Evolutionary conservation across 2,329 filamentous ascomycete genomes (phyloP), one percentile per base, ranked within the genome.

Genomic region (Didymella pinodella): DNA sequence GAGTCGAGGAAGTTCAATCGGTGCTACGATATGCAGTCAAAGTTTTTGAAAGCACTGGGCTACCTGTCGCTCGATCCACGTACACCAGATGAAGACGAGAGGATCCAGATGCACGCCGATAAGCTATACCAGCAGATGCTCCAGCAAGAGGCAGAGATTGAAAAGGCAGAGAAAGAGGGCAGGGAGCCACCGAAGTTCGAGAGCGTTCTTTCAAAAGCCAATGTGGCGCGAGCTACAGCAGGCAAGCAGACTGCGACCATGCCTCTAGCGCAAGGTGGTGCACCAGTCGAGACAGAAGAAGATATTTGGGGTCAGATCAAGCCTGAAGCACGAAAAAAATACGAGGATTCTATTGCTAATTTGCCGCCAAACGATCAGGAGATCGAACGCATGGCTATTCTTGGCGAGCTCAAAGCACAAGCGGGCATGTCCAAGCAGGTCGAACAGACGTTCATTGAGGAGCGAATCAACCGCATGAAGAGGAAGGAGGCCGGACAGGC

Each of bases 91-190:
- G 91, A 97, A 69, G 93, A 97, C 75, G 86, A 90, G 67, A 92
- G 57, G 59, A 81, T 99, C 62, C 95, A 98, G 78, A 92, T 98
- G 89, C 93, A 97, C 76, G 94, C 94, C 59, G 95, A 99, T 80
- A 87, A 86, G 63, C 83, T 99, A 40, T 99, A 93, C 78, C 90
- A 94, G 71, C 87, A 90, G 67, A 92, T 98, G 88, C 78, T 96
- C 36, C 85, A 87, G 61, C 92, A 96, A 74, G 94, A 99, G 78
- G 83, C 82, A 20, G 85, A 84, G 63, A 87, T 91, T n/a, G 86
- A 90, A 64, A 84, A 87, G 69, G 90, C 90, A 34, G 88, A 88
- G 76, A 81, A 83, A 53, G 84, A 77, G 77, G 85, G 71, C 64
- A 76, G 71, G 69, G 80, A 69, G 70, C 73, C 82, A 45, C 89